Base-by-base conservation (phyloP, 192 early-diverging fungal species). In the Rhizophagus prolifer region DNA sequence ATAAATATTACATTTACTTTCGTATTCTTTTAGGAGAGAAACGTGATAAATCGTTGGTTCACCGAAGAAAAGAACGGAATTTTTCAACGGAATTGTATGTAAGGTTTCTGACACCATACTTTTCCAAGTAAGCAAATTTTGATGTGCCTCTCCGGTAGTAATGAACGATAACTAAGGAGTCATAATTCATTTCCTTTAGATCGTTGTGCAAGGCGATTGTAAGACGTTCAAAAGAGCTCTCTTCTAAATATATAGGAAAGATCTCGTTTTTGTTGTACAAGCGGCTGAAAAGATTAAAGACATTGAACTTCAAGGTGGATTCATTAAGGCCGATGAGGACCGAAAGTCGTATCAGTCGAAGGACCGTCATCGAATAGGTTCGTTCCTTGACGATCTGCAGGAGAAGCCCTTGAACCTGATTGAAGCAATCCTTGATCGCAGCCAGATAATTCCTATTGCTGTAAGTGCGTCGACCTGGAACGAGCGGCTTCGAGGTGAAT, bases 301-400 rank as follows among this genome's bases (percentile, higher is more conserved):
- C 25, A 1, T 23, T 59, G 4, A 31, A 21, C 23, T 0, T 2
- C n/a, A 61, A 73, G 23, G 58, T 36, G 30, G 19, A 61, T 73
- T 73, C 72, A 26, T 73, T 73, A 21, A 60, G 2, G 46, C 58
- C 58, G n/a, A 73, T 73, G 46, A 73, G 72, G 59, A 61, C 31
- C 26, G 61, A 23, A 10, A 73, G 58, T 14, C 58, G 26, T 73
- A 73, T 61, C 16, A 73, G 23, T 38, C 72, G 26, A 61, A 73
- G 58, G 30, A 61, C 41, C 36, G 23, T 73, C 4, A 12, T 6
- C 14, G 1, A 58, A 23, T 72, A 25, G 25, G n/a, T 23, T 12
- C 16, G 30, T 16, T 41, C 14, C 25, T 3, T 41, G 9, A 1
- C 25, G 34, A 31, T 19, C 58, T 36, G 10, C n/a, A 28, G 9